Evolutionary conservation across 2,329 filamentous ascomycete species (phyloP), one percentile per base, ranked within the genome.

Genomic region (Amphichorda felina): DNA sequence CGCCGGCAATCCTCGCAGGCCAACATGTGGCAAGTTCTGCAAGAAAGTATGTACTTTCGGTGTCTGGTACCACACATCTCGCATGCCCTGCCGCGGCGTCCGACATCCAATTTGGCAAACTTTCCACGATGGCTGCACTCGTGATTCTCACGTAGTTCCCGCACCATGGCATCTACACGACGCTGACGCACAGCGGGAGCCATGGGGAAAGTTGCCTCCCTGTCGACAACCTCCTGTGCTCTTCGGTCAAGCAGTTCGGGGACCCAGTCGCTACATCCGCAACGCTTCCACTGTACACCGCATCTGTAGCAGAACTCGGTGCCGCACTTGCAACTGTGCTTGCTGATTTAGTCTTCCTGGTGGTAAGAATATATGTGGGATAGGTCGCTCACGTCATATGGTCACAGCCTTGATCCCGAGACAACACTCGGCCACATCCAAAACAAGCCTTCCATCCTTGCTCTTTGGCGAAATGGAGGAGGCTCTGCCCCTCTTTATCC

Each of bases 241-340:
- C 39, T 29, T 30, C 27, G 39, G 25, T 30, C 27, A 11, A 34
- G 39, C 21, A 40, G 29, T 16, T 33, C 36, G 4, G 39, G 36
- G n/a, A 14, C 36, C 39, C 36, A 38, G 33, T 40, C 36, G 30
- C 35, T 28, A 33, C 36, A 40, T 14, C 21, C 10, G 33, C 36
- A 40, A 15, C 34, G 15, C 24, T 40, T 40, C 39, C 33, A 40
- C 28, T 36, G 22, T 19, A 38, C 33, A 25, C 39, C 39, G 25
- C 39, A 40, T 29, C 36, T 26, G 26, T 40, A 40, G 33, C 39
- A 40, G 30, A 40, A 40, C 17, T 38, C 22, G 14, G 36, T 30
- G 14, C 36, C 10, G 19, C 39, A 40, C 21, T 29, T 18, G 26
- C 39, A 40, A 6, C 39, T 38, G 33, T 22, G 21, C 6, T 22